Conservation (phyloP, 768 basidiomycete genomes). For the Leccinellum albellum region DNA sequence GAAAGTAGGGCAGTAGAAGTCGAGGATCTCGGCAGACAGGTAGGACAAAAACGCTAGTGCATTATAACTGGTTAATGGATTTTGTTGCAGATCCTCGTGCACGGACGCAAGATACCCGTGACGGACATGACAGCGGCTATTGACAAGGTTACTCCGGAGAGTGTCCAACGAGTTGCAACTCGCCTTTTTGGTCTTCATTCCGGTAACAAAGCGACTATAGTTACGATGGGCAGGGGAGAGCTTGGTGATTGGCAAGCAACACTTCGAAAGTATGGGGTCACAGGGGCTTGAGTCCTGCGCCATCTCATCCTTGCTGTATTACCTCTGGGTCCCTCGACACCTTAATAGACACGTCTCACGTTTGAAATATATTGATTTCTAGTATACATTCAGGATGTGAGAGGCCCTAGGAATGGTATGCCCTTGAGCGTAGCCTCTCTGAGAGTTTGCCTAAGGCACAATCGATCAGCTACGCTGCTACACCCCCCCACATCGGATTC, state of each 20-base stretch:
- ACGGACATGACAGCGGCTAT: conserved; percentile 88
- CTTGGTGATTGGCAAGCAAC: conserved; percentile 61
- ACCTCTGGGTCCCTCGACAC: background rate
- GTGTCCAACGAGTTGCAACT: conserved; percentile 71
- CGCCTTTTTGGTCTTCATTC: conserved; percentile 68
- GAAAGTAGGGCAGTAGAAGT: conserved; percentile 84
- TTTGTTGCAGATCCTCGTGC: conserved; percentile 65
- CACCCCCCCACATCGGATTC: too few relatives aligned
- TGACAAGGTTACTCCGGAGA: conserved; percentile 66
- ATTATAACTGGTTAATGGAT: background rate
- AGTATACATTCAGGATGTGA: background rate
- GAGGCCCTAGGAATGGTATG: background rate
- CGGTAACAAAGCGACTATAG: conserved; percentile 68
- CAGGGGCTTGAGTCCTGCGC: conserved; percentile 19
- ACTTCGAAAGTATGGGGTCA: conserved; percentile 70
- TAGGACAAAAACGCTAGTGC: conserved; percentile 23
- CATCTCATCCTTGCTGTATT: background rate
- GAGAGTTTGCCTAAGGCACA: background rate
- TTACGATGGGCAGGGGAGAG: conserved; percentile 81
- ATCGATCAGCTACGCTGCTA: background rate
- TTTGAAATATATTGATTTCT: background rate
- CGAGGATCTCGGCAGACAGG: conserved; percentile 90
- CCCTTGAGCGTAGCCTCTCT: background rate
- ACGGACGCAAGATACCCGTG: conserved; percentile 81
- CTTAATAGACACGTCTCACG: background rate